Evolutionary conservation across 805 yeast genomes (phyloP).

Genomic region (Yamadazyma kitorensis): DNA sequence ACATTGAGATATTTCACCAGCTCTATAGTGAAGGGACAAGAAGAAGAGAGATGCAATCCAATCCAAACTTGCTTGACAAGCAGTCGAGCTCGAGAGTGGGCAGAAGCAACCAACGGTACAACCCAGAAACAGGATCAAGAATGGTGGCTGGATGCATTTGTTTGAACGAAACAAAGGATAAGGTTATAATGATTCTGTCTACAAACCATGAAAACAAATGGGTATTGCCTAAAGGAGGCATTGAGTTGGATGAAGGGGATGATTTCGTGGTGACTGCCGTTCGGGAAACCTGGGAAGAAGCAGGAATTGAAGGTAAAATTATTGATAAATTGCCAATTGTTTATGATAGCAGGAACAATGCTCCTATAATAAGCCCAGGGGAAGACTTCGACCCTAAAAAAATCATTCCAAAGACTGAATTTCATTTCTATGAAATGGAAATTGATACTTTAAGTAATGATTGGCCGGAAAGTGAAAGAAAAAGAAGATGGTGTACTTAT

Average conservation of each 20-base stretch:
- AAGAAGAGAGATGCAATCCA: slow-evolving; percentile 1
- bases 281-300: slow-evolving; percentile 98
- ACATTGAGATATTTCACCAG: background rate
- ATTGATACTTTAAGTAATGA: slow-evolving; percentile 51
- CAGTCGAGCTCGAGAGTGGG: slow-evolving; percentile 46
- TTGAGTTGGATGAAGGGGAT: slow-evolving; percentile 75
- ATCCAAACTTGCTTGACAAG: slow-evolving; percentile 9
- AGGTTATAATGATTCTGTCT: slow-evolving; percentile 79
- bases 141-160: slow-evolving; percentile 93
- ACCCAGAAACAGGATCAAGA: slow-evolving; percentile 66
- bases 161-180: slow-evolving; percentile 50
- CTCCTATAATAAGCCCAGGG: slow-evolving; percentile 30
- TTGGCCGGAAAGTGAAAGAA: slow-evolving; percentile 79
- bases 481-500: slow-evolving; percentile 73
- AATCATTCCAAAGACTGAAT: slow-evolving; percentile 75
- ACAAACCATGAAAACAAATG: slow-evolving; percentile 65
- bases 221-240: slow-evolving; percentile 96
- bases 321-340: slow-evolving; percentile 58
- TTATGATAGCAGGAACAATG: slow-evolving; percentile 48
- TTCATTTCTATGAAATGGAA: slow-evolving; percentile 79
- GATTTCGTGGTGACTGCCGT: slow-evolving; percentile 54
- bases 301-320: slow-evolving; percentile 77
- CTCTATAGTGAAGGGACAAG: background rate
- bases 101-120: slow-evolving; percentile 56
- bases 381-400: slow-evolving; percentile 30